Conservation (phyloP, 2,329 filamentous ascomycete genomes). For the Apiospora phragmitis region DNA sequence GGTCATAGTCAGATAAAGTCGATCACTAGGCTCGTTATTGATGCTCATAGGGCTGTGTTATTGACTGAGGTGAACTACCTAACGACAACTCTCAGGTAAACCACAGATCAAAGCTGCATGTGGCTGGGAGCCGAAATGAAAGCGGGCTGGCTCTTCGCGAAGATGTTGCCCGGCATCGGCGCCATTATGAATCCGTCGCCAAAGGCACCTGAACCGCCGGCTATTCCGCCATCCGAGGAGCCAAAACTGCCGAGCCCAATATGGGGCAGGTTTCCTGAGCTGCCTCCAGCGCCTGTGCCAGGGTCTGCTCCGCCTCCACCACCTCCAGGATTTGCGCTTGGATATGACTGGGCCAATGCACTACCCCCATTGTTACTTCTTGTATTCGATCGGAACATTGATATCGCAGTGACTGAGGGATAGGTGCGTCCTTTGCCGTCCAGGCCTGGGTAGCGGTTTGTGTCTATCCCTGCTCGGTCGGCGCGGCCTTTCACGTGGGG, state of each 20-base stretch:
- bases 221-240: not conserved
- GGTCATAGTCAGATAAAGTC: too few relatives aligned
- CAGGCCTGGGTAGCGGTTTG: not conserved
- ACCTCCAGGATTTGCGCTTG: too few relatives aligned
- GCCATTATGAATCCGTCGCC: too few relatives aligned
- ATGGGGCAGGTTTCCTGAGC: not conserved
- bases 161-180: not conserved
- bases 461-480: not conserved
- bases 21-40: too few relatives aligned
- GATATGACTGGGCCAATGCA: too few relatives aligned
- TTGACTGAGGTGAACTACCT: too few relatives aligned
- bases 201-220: not conserved
- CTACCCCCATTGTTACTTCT: too few relatives aligned
- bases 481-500: fast-evolving
- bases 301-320: not conserved
- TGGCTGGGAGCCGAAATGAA: not conserved
- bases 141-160: not conserved
- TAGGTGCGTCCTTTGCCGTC: not conserved
- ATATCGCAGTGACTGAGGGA: too few relatives aligned
- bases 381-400: too few relatives aligned
- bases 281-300: not conserved
- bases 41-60: too few relatives aligned
- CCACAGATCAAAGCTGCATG: not conserved
- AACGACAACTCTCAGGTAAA: too few relatives aligned
- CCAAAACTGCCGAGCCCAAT: not conserved